These are phyloP conservation scores for Dactylonectria macrodidyma DNA, from an alignment of 2,329 filamentous ascomycete genomes.

Conservation along the genomic window DNA sequence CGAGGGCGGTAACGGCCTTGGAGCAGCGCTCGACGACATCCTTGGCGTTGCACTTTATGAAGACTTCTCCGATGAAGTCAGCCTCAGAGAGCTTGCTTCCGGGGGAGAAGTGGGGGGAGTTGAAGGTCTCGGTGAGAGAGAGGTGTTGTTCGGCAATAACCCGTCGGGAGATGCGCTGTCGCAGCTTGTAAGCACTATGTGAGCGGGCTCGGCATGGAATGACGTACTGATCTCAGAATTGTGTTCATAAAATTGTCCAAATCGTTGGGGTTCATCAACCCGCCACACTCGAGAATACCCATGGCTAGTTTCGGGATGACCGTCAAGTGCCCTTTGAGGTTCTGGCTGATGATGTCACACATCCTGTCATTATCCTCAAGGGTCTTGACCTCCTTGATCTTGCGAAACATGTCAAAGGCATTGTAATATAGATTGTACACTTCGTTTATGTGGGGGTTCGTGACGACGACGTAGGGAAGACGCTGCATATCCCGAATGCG, in stretches of 20 bases:
- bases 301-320: slow-evolving; percentile 96
- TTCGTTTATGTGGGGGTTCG: slow-evolving; percentile 93
- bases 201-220: not conserved
- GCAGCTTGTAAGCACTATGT: slow-evolving; percentile 28
- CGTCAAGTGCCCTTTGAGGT: slow-evolving; percentile 87
- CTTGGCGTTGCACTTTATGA: slow-evolving; percentile 91
- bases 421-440: slow-evolving; percentile 98
- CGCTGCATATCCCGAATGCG: slow-evolving; percentile 97
- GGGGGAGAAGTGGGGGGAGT: slow-evolving; percentile 90
- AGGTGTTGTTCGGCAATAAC: slow-evolving; percentile 99
- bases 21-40: slow-evolving; percentile 91
- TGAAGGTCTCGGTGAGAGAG: slow-evolving; percentile 93
- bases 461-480: slow-evolving; percentile 94
- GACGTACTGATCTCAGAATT: slow-evolving; percentile 84
- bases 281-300: slow-evolving; percentile 92
- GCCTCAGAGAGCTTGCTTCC: slow-evolving; percentile 79
- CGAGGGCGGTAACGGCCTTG: slow-evolving; percentile 80
- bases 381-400: slow-evolving; percentile 85
- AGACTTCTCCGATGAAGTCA: slow-evolving; percentile 96
- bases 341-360: slow-evolving; percentile 84
- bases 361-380: slow-evolving; percentile 92
- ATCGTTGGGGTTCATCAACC: slow-evolving; percentile 83
- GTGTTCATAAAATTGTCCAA: slow-evolving; percentile 97
- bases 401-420: slow-evolving; percentile 93
- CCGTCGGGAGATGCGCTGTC: slow-evolving; percentile 89